Evolutionary conservation across 2,329 filamentous ascomycete genomes (phyloP).

Genomic region (Rutstroemia sydowiana): DNA sequence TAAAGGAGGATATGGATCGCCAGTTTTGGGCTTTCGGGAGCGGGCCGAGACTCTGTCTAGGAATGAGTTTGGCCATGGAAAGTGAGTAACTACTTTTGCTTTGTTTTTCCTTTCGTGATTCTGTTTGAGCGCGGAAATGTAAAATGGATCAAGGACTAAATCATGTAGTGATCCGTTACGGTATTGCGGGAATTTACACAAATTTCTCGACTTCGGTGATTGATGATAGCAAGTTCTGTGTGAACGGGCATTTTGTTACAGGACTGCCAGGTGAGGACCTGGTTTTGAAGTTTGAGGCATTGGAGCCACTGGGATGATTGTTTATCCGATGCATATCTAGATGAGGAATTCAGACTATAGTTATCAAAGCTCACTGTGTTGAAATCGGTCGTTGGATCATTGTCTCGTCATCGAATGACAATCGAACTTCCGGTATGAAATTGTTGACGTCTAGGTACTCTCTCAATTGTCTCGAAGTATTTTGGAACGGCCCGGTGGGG

Average conservation of each 20-base stretch:
- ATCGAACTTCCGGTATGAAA: too few relatives aligned
- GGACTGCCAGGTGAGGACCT: background rate
- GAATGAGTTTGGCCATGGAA: conserved; percentile 54
- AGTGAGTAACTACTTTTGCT: conserved; percentile 31
- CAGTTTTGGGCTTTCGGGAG: conserved; percentile 61
- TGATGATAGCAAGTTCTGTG: background rate
- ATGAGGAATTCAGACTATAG: too few relatives aligned
- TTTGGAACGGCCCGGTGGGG: too few relatives aligned
- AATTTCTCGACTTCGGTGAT: background rate
- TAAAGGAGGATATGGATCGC: conserved; percentile 36
- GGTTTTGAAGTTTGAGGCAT: background rate
- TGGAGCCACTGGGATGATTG: background rate
- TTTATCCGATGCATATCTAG: too few relatives aligned
- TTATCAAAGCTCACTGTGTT: too few relatives aligned
- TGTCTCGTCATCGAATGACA: too few relatives aligned
- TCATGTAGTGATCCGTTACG: background rate
- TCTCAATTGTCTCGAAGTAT: too few relatives aligned
- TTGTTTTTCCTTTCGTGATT: too few relatives aligned
- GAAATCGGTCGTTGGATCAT: too few relatives aligned
- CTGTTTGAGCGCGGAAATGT: too few relatives aligned
- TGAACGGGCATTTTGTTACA: background rate
- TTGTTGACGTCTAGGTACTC: too few relatives aligned
- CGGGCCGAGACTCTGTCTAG: conserved; percentile 59
- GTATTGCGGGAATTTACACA: background rate
- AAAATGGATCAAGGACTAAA: too few relatives aligned